These are phyloP conservation scores for Marchantia paleacea DNA, from an alignment of 225 moss, liverwort and hornwort genomes.

Conservation along the genomic window DNA sequence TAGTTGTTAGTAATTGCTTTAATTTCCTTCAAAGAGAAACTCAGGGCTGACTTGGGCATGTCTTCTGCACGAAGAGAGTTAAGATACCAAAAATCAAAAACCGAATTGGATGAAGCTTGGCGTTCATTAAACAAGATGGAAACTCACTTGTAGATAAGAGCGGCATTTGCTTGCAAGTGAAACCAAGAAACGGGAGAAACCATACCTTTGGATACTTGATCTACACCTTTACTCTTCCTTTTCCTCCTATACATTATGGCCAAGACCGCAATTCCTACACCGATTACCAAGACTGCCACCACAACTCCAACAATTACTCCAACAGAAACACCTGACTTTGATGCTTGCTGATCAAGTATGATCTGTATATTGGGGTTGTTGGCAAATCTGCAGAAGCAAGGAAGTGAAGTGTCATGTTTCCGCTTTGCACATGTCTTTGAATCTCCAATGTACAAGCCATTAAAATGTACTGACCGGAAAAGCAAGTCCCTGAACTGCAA, in stretches of 20 bases:
- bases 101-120: neutral
- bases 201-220: neutral
- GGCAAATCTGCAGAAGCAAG: neutral
- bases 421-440: neutral
- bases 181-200: too few relatives aligned
- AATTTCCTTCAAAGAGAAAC: conserved; percentile 10
- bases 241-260: neutral
- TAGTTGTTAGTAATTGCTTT: neutral
- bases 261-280: neutral
- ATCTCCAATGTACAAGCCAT: neutral
- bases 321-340: neutral
- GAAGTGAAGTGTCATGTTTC: neutral
- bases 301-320: neutral
- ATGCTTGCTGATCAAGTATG: neutral
- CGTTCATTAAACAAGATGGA: neutral
- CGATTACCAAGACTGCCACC: neutral
- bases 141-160: neutral
- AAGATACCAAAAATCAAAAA: neutral
- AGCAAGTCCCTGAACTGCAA: neutral
- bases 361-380: neutral
- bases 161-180: too few relatives aligned
- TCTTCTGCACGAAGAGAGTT: neutral
- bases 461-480: too few relatives aligned
- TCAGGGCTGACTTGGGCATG: conserved; percentile 7
- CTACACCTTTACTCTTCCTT: neutral